Base-by-base conservation (phyloP, 345 rosid species). In the Rhodomyrtus tomentosa region DNA sequence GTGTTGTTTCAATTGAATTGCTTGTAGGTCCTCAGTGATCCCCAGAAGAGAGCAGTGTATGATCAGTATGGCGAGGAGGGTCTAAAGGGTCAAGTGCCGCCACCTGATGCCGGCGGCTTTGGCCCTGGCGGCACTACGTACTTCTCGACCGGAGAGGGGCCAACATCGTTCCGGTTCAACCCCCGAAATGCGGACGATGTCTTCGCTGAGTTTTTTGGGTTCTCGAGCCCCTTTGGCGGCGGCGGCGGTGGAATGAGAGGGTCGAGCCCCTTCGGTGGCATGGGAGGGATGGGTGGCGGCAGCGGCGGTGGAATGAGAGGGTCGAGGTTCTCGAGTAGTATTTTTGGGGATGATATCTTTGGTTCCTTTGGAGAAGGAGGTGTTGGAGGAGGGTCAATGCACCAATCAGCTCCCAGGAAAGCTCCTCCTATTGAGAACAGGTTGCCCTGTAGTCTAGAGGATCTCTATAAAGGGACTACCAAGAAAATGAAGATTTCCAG, bases 401-500 rank as follows among this genome's bases (percentile, higher is more conserved):
- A 85, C 56, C 80, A 58, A 38, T 4, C 80, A 20, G 86, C 59
- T 84, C 83, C 93, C 16, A 90, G 92, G 18, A 96, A 95, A 87
- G 93, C 91, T 58, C 82, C 93, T 81, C 90, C 97, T 0, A 93
- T 95, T 22, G 96, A 95, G 88, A 92, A 86, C 16, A 87, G 80
- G 21, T 80, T 96, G 89, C 93, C 92, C 81, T 96, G 97, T 87
- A 90, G 88, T 56, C 92, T 96, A 50, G 99, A 96, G 86, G 97
- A 95, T 83, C 92, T 95, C 5, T 95, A 93, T 68, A 95, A 89
- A 72, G 99, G 99, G 10, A 84, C 89, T 53, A 89, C 96, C 22
- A 96, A 93, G 88, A 96, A 95, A 93, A 93, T 96, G 98, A 95
- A 94, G 91, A 96, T 96, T 85, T 95, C 98, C 25, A 92, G 99